These are phyloP conservation scores for Coniella vitis DNA, from an alignment of 2,329 filamentous ascomycete genomes.

Conservation along the genomic window DNA sequence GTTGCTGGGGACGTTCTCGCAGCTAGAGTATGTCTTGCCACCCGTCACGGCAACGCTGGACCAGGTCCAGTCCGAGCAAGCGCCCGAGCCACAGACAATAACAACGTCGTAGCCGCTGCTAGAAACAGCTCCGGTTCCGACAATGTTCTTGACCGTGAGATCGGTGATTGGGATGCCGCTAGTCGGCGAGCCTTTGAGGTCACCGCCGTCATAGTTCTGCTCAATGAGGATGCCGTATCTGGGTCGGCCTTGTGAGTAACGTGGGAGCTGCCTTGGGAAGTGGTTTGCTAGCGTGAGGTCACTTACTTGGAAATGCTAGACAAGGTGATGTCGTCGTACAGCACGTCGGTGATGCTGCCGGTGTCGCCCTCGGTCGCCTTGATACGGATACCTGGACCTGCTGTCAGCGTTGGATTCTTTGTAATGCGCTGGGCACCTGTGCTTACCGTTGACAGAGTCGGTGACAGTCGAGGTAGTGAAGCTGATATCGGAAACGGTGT, in stretches of 20 bases:
- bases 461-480: slow-evolving; percentile 41
- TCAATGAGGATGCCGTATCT: slow-evolving; percentile 33
- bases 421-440: no score
- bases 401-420: background rate
- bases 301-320: slow-evolving; percentile 13
- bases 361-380: slow-evolving; percentile 42
- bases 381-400: slow-evolving; percentile 30
- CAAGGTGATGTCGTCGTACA: slow-evolving; percentile 11
- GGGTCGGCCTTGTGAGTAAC: background rate
- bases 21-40: slow-evolving; percentile 27
- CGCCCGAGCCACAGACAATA: slow-evolving; percentile 45
- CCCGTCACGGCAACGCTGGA: slow-evolving; percentile 41
- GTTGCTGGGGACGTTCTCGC: slow-evolving; percentile 14
- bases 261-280: background rate
- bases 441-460: slow-evolving; percentile 44
- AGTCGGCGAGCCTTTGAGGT: slow-evolving; percentile 37
- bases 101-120: slow-evolving; percentile 35
- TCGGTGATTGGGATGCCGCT: slow-evolving; percentile 46
- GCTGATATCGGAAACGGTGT: slow-evolving; percentile 43
- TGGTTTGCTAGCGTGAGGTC: no score
- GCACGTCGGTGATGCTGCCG: slow-evolving; percentile 35
- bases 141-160: slow-evolving; percentile 36
- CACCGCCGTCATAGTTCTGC: slow-evolving; percentile 31
- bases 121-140: slow-evolving; percentile 31
- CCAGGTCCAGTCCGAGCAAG: slow-evolving; percentile 49